These are phyloP conservation scores for Beauveria australis DNA, from an alignment of 2,329 filamentous ascomycete genomes.

Conservation along the genomic window DNA sequence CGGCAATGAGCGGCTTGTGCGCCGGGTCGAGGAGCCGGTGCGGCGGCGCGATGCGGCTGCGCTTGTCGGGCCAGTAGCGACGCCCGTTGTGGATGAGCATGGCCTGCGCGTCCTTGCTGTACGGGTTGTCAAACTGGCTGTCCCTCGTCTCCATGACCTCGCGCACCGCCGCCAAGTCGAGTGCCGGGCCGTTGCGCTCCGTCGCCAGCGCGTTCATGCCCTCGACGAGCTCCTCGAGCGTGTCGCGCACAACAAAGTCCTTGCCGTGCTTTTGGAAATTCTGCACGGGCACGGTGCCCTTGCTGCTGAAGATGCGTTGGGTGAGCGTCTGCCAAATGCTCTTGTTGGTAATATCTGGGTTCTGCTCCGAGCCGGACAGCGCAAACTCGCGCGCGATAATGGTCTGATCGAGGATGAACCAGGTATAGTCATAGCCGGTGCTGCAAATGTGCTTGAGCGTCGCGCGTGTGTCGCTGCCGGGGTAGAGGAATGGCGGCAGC, in stretches of 20 bases:
- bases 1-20: constrained; percentile 52
- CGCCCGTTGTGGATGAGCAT: constrained; percentile 53
- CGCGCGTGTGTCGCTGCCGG: constrained; percentile 48
- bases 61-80: constrained; percentile 45
- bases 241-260: constrained; percentile 52
- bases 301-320: constrained; percentile 39
- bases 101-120: constrained; percentile 52
- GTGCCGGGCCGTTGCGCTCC: constrained; percentile 35
- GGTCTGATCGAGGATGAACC: constrained; percentile 51
- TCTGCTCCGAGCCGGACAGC: constrained; percentile 55
- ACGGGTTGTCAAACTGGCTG: constrained; percentile 46
- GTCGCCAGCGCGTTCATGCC: constrained; percentile 51
- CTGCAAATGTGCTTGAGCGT: constrained; percentile 52
- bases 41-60: constrained; percentile 42
- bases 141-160: constrained; percentile 45
- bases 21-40: constrained; percentile 45
- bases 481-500: constrained; percentile 47
- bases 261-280: constrained; percentile 50
- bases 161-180: constrained; percentile 36
- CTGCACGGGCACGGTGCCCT: constrained; percentile 47
- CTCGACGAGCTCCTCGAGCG: constrained; percentile 43
- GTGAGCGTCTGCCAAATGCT: constrained; percentile 43
- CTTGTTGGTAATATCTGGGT: constrained; percentile 51
- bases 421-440: constrained; percentile 55
- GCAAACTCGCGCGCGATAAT: constrained; percentile 56